These are phyloP conservation scores for Acacia crassicarpa DNA, from an alignment of 306 rosid genomes.

Conservation along the genomic window DNA sequence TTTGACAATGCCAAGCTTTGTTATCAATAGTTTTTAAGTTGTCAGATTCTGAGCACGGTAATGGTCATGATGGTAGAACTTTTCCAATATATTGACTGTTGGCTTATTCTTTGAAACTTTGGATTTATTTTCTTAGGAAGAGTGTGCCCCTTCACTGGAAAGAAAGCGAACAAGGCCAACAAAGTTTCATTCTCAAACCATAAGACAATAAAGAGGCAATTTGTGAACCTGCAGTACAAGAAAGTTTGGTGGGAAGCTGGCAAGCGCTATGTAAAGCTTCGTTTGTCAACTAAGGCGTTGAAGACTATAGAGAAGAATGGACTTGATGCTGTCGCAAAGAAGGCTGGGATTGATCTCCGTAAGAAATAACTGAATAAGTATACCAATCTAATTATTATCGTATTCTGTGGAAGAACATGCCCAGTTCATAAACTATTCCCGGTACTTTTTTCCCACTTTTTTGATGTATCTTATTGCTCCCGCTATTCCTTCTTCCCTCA, in stretches of 20 bases:
- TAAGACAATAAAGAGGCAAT: slow-evolving; percentile 89
- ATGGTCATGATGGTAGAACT: neutral
- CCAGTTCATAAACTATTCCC: slow-evolving; percentile 7
- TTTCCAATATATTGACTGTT: neutral
- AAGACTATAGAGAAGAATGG: slow-evolving; percentile 97
- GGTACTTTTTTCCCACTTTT: neutral
- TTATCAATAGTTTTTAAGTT: slow-evolving; percentile 3
- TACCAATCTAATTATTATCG: slow-evolving; percentile 19
- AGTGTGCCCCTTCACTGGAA: slow-evolving; percentile 86
- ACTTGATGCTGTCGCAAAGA: slow-evolving; percentile 93
- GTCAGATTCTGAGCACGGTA: neutral
- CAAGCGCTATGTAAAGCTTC: slow-evolving; percentile 85
- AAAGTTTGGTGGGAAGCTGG: slow-evolving; percentile 98
- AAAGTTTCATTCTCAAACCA: slow-evolving; percentile 82
- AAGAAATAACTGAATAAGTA: slow-evolving; percentile 48
- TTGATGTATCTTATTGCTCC: neutral
- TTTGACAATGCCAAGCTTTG: neutral
- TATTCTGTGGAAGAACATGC: slow-evolving; percentile 14
- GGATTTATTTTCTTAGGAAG: slow-evolving; percentile 52
- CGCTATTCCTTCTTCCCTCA: neutral
- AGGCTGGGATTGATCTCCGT: slow-evolving; percentile 90
- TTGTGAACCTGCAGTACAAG: slow-evolving; percentile 94
- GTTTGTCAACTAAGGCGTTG: slow-evolving; percentile 87
- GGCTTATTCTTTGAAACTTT: slow-evolving; percentile 8
- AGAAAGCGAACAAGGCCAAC: slow-evolving; percentile 89